phyloP scores from a whole-genome alignment of 805 yeast genomes.

The Yamadazyma scolyti region DNA sequence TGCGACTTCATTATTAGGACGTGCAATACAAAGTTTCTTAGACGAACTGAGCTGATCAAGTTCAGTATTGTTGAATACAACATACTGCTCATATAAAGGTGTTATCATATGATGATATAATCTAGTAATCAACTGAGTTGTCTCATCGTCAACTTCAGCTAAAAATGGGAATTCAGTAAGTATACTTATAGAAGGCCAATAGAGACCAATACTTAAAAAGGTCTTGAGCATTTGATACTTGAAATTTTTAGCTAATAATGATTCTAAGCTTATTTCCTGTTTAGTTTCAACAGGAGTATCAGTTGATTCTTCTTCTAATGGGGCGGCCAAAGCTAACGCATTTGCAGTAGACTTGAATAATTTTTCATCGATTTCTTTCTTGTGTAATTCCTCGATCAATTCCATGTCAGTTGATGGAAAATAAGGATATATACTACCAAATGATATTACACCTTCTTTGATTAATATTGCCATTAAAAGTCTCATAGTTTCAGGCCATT shows the following conservation, averaged over 20 bases:
- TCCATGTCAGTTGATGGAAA: slow-evolving; percentile 52
- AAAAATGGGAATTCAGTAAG: slow-evolving; percentile 61
- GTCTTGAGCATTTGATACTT: slow-evolving; percentile 44
- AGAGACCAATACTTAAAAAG: slow-evolving; percentile 56
- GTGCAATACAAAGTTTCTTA: slow-evolving; percentile 19
- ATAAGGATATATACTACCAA: slow-evolving; percentile 56
- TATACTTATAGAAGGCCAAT: slow-evolving; percentile 58
- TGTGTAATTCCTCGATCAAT: slow-evolving; percentile 40
- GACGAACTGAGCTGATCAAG: slow-evolving; percentile 17
- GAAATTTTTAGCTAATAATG: slow-evolving; percentile 6
- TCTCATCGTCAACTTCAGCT: slow-evolving; percentile 48
- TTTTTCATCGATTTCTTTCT: slow-evolving; percentile 47
- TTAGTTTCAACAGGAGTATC: not conserved
- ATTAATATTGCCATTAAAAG: slow-evolving; percentile 53
- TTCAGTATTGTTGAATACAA: slow-evolving; percentile 17
- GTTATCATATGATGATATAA: slow-evolving; percentile 45
- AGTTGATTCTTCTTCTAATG: slow-evolving; percentile 62
- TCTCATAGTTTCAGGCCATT: slow-evolving; percentile 40
- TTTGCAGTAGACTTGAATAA: slow-evolving; percentile 63
- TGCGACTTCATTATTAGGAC: slow-evolving; percentile 20
- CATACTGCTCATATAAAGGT: slow-evolving; percentile 39
- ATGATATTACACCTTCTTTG: slow-evolving; percentile 62
- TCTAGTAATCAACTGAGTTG: slow-evolving; percentile 46
- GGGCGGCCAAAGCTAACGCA: slow-evolving; percentile 86
- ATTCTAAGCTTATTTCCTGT: not conserved